Base-by-base conservation (phyloP, 2,329 filamentous ascomycete species). In the Bipolaris gigantea region DNA sequence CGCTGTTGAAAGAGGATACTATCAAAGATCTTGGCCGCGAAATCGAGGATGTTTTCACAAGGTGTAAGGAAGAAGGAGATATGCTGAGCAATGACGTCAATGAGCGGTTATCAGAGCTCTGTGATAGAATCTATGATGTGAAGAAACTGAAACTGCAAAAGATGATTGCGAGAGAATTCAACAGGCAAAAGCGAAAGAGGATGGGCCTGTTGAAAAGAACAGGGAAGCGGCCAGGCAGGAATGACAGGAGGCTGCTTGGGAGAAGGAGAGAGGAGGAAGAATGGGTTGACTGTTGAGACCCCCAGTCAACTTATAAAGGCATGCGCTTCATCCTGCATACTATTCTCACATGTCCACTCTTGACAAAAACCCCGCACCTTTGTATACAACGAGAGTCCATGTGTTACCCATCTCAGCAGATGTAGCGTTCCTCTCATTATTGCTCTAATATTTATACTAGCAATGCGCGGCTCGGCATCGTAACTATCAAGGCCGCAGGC, bases 131-230 rank as follows among this genome's bases (percentile, higher is more conserved):
- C 7, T 38, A 55, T 2, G 40, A 33, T 16, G 7, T 51, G 43
- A 55, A 51, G 11, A 42, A 19, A 25, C 15, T 19, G 13, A 21
- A 16, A 32, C 9, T 51, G 30, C 40, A 21, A 27, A 50, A 48
- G 48, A 42, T 55, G 36, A 36, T 51, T 5, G 38, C 36, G 23
- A 13, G n/a, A 19, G 53, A 55, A 42, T 43, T 55, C 15, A 46
- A 48, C 23, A 51, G 27, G 43, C 32, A 55, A 18, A 13, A 50
- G 43, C 41, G 40, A 13, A 45, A 48, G 23, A 50, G 23, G 25
- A 52, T 23, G 33, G 36, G 52, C n/a, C n/a, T 38, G 33, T 38
- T 25, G 23, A 55, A 39, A 41, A 42, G 41, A 5, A 19, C 21
- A 16, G 36, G 52, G 1, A 55, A 19, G 36, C 42, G 32, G 25